A percentile compares a stretch with the other conserved stretches of the same genome.
phyloP scores from a whole-genome alignment of 1,284 basidiomycete genomes.

The Pyrrhoderma lamaoense region DNA sequence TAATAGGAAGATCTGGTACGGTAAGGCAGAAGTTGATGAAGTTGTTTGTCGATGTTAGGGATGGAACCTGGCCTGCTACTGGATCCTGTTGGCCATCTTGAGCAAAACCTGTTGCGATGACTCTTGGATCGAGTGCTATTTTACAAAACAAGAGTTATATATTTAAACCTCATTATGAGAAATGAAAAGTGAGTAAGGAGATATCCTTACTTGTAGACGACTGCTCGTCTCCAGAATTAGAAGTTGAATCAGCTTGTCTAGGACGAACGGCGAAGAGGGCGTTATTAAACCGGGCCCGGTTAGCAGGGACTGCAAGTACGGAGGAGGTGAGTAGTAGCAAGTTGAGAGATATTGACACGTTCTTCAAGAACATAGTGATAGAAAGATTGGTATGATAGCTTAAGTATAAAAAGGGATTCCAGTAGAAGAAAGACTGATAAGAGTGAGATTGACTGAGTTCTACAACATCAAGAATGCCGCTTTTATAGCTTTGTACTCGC shows the following conservation, averaged over 20 bases:
- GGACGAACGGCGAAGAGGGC: no score
- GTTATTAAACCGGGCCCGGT: no score
- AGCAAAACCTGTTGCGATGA: slow-evolving; percentile 37
- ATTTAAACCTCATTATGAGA: slow-evolving; percentile 6
- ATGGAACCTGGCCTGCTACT: slow-evolving; percentile 37
- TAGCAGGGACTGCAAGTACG: slow-evolving; percentile 1
- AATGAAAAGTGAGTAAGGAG: no score
- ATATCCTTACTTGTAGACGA: no score
- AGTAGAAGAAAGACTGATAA: no score
- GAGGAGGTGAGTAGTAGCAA: not conserved
- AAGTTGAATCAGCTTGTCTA: no score
- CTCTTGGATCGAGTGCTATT: slow-evolving; percentile 34
- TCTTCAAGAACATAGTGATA: slow-evolving; percentile 5
- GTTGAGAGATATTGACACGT: not conserved
- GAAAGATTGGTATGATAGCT: no score
- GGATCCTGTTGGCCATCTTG: slow-evolving; percentile 38
- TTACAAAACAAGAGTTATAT: slow-evolving; percentile 23
- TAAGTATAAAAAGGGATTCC: no score
- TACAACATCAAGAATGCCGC: no score
- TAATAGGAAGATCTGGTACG: slow-evolving; percentile 27
- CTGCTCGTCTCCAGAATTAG: no score
- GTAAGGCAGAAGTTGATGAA: slow-evolving; percentile 41
- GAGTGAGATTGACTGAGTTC: no score
- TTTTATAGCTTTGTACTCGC: no score
- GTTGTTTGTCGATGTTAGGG: slow-evolving; percentile 47